Percentiles rank a stretch among this genome's conserved stretches.
phyloP scores from a whole-genome alignment of 140 eudicot species.

The Erigeron philadelphicus region DNA sequence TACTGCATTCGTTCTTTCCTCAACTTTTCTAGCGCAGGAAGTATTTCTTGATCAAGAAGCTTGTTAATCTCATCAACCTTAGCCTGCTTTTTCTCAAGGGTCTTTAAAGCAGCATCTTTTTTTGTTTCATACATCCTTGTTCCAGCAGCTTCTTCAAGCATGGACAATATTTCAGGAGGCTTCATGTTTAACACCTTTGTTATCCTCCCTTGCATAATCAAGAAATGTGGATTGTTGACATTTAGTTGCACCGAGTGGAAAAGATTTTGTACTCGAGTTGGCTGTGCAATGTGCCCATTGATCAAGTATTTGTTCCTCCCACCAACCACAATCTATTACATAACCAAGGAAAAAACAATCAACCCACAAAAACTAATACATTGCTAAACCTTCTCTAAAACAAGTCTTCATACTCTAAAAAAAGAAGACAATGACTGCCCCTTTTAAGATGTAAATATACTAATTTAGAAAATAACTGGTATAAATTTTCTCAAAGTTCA shows the following conservation, averaged over 20 bases:
- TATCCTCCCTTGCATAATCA: conserved; percentile 99
- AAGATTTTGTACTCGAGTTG: conserved; percentile 95
- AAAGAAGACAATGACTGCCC: no score
- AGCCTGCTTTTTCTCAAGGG: conserved; percentile 93
- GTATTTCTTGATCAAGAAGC: conserved; percentile 95
- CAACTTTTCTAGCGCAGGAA: conserved; percentile 88
- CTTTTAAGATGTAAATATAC: no score
- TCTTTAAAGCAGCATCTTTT: conserved; percentile 88
- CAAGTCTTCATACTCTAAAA: no score
- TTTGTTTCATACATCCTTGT: conserved; percentile 98
- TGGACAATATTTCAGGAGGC: conserved; percentile 97
- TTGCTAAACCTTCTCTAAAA: no score
- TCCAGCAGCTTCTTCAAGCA: conserved; percentile 99
- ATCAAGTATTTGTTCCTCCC: conserved; percentile 97
- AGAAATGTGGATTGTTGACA: conserved; percentile 96
- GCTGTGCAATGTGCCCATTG: conserved; percentile 98
- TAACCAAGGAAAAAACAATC: not conserved
- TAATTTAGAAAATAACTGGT: no score
- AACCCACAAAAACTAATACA: not conserved
- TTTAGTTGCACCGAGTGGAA: conserved; percentile 96
- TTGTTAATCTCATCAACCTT: conserved; percentile 96
- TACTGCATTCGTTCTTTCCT: conserved; percentile 95
- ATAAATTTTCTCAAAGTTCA: no score
- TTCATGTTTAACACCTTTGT: conserved; percentile 97
- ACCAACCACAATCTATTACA: conserved; percentile 88